Conservation (phyloP, 176 grass and related monocot genomes). For the Lolium perenne region DNA sequence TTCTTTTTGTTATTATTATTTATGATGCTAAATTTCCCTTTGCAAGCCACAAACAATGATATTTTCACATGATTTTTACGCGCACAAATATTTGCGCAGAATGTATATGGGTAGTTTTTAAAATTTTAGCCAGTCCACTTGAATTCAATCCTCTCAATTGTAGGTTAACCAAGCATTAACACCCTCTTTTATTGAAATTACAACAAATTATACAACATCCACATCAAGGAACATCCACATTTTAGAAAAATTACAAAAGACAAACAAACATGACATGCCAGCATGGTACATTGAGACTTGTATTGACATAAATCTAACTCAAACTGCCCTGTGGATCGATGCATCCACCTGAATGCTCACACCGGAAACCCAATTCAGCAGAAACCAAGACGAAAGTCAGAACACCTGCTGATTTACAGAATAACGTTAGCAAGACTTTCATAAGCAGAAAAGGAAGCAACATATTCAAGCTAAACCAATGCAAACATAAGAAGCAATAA, state of each 20-base stretch:
- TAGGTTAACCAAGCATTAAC: background rate
- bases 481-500: background rate
- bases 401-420: slow-evolving; percentile 1
- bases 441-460: background rate
- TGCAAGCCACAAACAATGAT: background rate
- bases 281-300: slow-evolving; percentile 12
- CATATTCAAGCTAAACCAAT: background rate
- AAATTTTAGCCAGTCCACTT: background rate
- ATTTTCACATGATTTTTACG: background rate
- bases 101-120: too few relatives aligned
- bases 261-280: background rate
- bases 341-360: background rate
- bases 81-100: too few relatives aligned
- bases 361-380: background rate
- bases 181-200: background rate
- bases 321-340: background rate
- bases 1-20: background rate
- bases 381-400: background rate
- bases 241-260: background rate
- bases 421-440: slow-evolving; percentile 2
- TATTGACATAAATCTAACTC: slow-evolving; percentile 2
- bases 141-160: slow-evolving; percentile 6
- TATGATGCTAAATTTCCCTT: background rate
- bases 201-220: background rate
- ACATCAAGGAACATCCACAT: background rate